Percentiles rank a stretch among this genome's conserved stretches.
These are phyloP conservation scores for Haematococcus sp. DNA, from an alignment of 139 green algal genomes.

Conservation along the genomic window DNA sequence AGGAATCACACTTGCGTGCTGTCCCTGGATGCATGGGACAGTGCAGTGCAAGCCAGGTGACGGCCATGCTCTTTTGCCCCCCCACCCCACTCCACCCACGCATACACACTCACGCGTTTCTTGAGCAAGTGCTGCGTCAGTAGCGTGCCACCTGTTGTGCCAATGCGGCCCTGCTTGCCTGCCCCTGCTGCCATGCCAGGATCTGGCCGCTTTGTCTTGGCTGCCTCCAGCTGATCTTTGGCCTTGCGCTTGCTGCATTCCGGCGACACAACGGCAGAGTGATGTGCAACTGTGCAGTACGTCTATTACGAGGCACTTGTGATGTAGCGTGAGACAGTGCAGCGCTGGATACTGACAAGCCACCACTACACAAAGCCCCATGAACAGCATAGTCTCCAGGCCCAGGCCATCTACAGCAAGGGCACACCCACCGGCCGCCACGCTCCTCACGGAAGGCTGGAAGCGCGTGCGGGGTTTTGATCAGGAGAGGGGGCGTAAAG, in stretches of 20 bases:
- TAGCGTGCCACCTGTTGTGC: slow-evolving; percentile 71
- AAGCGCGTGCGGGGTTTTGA: slow-evolving; percentile 82
- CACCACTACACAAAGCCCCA: too few species aligned
- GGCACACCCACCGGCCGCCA: not conserved
- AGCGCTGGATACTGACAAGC: too few species aligned
- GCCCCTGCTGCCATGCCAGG: slow-evolving; percentile 49
- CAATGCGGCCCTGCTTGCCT: slow-evolving; percentile 70
- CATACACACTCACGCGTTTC: slow-evolving; percentile 38
- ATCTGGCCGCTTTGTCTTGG: slow-evolving; percentile 57
- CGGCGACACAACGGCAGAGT: too few species aligned
- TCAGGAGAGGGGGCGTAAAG: slow-evolving; percentile 59
- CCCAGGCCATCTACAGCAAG: not conserved
- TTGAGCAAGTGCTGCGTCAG: slow-evolving; percentile 88
- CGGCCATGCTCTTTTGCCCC: too few species aligned
- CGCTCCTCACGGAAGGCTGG: slow-evolving; percentile 74
- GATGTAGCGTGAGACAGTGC: not conserved
- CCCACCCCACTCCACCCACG: too few species aligned
- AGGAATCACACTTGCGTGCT: too few species aligned
- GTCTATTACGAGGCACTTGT: too few species aligned
- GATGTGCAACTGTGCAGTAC: too few species aligned
- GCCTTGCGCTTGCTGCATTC: not conserved
- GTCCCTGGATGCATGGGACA: too few species aligned
- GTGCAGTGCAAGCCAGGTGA: too few species aligned
- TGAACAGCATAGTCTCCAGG: too few species aligned
- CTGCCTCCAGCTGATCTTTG: not conserved